Evolutionary conservation across 768 basidiomycete genomes (phyloP), one percentile per base, ranked within the genome.

Genomic region (Tulasnella sp.): DNA sequence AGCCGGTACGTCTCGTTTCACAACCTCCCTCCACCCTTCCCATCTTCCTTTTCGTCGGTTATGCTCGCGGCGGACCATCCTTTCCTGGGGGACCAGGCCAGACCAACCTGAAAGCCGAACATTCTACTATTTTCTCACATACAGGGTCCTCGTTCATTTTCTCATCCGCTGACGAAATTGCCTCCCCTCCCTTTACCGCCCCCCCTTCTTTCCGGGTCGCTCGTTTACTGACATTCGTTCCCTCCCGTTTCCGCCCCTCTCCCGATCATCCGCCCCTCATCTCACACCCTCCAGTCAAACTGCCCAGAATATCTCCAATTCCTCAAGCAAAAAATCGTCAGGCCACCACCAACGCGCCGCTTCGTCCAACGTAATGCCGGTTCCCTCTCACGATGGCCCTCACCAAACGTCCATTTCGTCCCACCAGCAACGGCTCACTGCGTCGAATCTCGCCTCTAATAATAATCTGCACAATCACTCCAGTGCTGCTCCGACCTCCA

Each of bases 301-400:
- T 12, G 65, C 37, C 6, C 52, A 67, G 29, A 59, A 42, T 29
- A 26, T 75, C 44, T 26, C 47, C 4, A 52, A 52, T 26, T 19
- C 47, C n/a, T 52, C 47, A 26, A 52, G n/a, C 75, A 82, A 84
- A n/a, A 87, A 85, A 78, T 84, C 83, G 75, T 82, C 84, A 74
- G 89, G 87, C 67, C 89, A 88, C 75, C 70, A 72, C 37, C 70
- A 59, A 17, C 70, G 70, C 72, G 7, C 73, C 67, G 70, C 62
- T 63, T 72, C 70, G n/a, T 72, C 70, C 32, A 65, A 37, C 52
- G 34, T 62, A 65, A 39, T 39, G 35, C 70, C 47, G 62, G 35
- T 59, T 29, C 36, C 70, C 52, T 63, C 70, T 42, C 70, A 72
- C 63, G 70, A 72, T 72, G 62, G 39, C 59, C 32, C 68, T 9